Evolutionary conservation across 345 rosid species (phyloP), one percentile per base, ranked within the genome.

Genomic region (Nasturtium officinale): DNA sequence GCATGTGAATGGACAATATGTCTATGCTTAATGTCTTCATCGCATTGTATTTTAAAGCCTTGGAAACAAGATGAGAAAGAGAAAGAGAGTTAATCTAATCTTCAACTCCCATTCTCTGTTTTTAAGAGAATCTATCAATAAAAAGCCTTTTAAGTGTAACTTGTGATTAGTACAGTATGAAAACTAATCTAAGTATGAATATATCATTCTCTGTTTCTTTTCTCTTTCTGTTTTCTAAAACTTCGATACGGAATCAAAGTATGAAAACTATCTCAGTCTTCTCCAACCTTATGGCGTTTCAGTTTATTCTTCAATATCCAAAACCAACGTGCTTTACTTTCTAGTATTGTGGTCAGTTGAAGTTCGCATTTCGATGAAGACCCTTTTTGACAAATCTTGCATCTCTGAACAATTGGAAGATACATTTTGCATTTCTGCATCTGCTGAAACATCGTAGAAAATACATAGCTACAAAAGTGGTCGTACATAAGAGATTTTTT

Each of bases 391-490:
- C 20, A 63, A 23, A 21, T n/a, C n/a, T n/a, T n/a, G n/a, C n/a
- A n/a, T n/a, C n/a, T n/a, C n/a, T n/a, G n/a, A n/a, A n/a, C n/a
- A n/a, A n/a, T n/a, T n/a, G n/a, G 46, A 30, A 50, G 5, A 66
- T 55, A 32, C 46, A 38, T 20, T 60, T 60, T 38, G 54, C 57
- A 52, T 52, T 21, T 66, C 52, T 74, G 45, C 59, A 48, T 57
- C 53, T 38, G 67, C 73, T 29, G 20, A 67, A 50, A 59, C 33
- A 67, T 32, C 47, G 50, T 75, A 75, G 79, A 61, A 61, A 17
- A 35, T 37, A 37, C 16, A 60, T 60, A 12, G 42, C 30, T 65
- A n/a, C 16, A 47, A 18, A 29, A 23, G 50, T 33, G 71, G 40
- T 16, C 40, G 57, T 69, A 62, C 58, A 32, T 61, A 61, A 3